Evolutionary conservation across 1,284 basidiomycete genomes (phyloP).

Genomic region (Exobasidium rhododendri): DNA sequence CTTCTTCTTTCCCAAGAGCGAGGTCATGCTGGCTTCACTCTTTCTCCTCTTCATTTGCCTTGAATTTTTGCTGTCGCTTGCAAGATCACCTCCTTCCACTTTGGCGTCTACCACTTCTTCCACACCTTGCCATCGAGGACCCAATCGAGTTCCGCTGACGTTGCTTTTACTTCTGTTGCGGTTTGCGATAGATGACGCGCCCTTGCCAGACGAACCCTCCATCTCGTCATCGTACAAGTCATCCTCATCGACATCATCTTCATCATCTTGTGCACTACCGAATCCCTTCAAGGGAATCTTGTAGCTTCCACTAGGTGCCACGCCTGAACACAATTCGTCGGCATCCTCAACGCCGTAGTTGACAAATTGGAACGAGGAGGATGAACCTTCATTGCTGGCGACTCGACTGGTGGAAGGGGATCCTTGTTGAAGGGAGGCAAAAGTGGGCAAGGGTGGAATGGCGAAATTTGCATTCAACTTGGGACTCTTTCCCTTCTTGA

Average conservation of each 20-base stretch:
- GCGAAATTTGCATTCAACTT: neutral
- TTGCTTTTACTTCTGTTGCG: neutral
- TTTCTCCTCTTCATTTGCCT: constrained; percentile 1
- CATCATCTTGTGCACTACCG: constrained; percentile 14
- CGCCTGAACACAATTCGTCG: constrained; percentile 50
- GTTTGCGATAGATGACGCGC: too few species aligned
- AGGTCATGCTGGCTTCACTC: constrained; percentile 3
- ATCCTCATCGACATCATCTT: neutral
- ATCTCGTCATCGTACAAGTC: too few species aligned
- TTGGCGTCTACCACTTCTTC: neutral
- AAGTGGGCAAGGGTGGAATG: neutral
- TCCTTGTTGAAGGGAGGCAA: neutral
- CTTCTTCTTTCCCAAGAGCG: neutral
- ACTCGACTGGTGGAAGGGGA: neutral
- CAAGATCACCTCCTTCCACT: neutral
- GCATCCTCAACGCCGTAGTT: constrained; percentile 53
- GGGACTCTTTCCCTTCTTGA: neutral
- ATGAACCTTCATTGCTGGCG: neutral
- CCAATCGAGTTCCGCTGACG: neutral
- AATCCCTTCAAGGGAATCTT: constrained; percentile 46
- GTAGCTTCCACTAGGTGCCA: constrained; percentile 48
- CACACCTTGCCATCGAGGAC: constrained; percentile 2
- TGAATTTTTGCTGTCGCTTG: neutral
- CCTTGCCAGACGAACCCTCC: neutral
- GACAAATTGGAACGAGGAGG: constrained; percentile 36